Percentiles rank a stretch among this genome's conserved stretches.
These are phyloP conservation scores for Tulasnella sp. DNA, from an alignment of 768 basidiomycete genomes.

Conservation along the genomic window DNA sequence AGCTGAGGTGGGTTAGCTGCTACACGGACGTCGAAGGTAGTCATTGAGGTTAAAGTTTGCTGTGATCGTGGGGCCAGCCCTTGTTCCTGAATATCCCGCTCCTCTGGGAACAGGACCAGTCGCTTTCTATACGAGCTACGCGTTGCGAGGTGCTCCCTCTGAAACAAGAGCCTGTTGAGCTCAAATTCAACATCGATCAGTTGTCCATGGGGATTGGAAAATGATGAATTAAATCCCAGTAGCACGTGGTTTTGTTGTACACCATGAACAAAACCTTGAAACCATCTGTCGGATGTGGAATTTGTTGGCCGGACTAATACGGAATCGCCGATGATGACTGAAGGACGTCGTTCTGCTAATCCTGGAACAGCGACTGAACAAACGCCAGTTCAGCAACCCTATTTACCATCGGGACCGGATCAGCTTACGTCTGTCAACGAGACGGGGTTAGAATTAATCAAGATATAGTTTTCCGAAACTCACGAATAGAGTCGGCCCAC, in stretches of 20 bases:
- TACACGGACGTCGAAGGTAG: slow-evolving; percentile 23
- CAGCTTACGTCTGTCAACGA: background rate
- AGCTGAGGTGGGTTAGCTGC: slow-evolving; percentile 16
- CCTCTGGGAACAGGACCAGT: slow-evolving; percentile 48
- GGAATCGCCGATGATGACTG: slow-evolving; percentile 51
- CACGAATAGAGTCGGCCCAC: slow-evolving; percentile 6
- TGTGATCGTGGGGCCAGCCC: slow-evolving; percentile 5
- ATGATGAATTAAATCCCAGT: slow-evolving; percentile 46
- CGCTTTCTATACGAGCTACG: slow-evolving; percentile 35
- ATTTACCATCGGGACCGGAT: slow-evolving; percentile 18
- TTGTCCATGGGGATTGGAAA: slow-evolving; percentile 39
- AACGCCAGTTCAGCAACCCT: background rate
- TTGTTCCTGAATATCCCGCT: slow-evolving; percentile 31
- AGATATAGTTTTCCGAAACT: background rate
- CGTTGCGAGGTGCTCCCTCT: slow-evolving; percentile 54
- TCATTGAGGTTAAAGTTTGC: background rate
- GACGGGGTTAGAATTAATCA: no score
- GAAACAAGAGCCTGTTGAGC: slow-evolving; percentile 50
- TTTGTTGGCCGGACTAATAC: slow-evolving; percentile 36
- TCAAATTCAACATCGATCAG: slow-evolving; percentile 54
- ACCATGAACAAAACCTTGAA: slow-evolving; percentile 47
- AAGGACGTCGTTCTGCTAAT: slow-evolving; percentile 55
- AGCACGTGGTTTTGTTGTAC: slow-evolving; percentile 44
- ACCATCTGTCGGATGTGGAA: slow-evolving; percentile 32
- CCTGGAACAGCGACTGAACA: slow-evolving; percentile 42